phyloP scores from a whole-genome alignment of 352 stramenopile species.

The Phytophthora citrophthora region DNA sequence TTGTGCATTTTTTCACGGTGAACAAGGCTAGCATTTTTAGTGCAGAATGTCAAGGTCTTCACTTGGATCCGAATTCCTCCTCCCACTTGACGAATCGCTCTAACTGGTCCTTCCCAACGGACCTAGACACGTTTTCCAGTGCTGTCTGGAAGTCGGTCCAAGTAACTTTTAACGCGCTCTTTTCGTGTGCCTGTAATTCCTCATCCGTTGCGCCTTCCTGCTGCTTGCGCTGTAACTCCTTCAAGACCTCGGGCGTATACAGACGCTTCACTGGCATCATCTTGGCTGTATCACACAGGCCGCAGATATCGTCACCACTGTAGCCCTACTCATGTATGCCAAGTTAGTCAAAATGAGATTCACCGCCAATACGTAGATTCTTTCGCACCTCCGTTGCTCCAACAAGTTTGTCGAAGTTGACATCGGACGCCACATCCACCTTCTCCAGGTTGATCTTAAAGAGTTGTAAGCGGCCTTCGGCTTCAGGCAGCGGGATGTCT shows the following conservation, averaged over 20 bases:
- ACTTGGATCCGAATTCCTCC: slow-evolving; percentile 88
- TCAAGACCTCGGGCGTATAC: slow-evolving; percentile 70
- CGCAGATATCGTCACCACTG: slow-evolving; percentile 64
- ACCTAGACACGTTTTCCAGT: slow-evolving; percentile 87
- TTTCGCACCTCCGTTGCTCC: slow-evolving; percentile 58
- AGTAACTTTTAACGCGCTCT: slow-evolving; percentile 63
- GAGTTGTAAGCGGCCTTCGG: slow-evolving; percentile 61
- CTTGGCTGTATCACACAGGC: slow-evolving; percentile 69
- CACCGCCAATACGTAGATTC: background rate
- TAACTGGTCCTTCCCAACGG: slow-evolving; percentile 75
- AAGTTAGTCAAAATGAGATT: slow-evolving; percentile 3
- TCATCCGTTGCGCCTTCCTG: slow-evolving; percentile 47
- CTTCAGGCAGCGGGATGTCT: slow-evolving; percentile 67
- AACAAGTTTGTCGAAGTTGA: slow-evolving; percentile 82
- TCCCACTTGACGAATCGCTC: slow-evolving; percentile 83
- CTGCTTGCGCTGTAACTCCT: slow-evolving; percentile 57
- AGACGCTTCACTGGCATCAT: slow-evolving; percentile 84
- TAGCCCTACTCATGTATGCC: slow-evolving; percentile 40
- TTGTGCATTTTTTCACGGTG: slow-evolving; percentile 1
- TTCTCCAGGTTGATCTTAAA: slow-evolving; percentile 84
- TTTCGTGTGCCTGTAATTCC: slow-evolving; percentile 55
- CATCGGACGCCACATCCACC: slow-evolving; percentile 84
- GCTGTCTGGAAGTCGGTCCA: slow-evolving; percentile 64
- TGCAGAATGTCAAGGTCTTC: slow-evolving; percentile 10
- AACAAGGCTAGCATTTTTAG: slow-evolving; percentile 1